Base-by-base conservation (phyloP, 495 filamentous ascomycete genomes). In the Aspergillus hancockii region DNA sequence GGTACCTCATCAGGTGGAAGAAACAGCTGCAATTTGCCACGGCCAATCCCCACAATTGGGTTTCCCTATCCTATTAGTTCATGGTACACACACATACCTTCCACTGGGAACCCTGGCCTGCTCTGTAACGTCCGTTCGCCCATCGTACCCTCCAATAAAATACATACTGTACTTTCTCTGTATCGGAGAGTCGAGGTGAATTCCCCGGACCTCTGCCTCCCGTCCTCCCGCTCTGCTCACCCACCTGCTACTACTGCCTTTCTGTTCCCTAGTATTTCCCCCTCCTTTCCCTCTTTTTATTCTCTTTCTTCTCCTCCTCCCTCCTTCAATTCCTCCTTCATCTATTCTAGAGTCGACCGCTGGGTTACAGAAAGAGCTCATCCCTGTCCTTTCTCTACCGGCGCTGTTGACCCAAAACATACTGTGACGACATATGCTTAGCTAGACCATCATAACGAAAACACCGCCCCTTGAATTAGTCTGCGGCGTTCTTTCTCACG, bases 181-280 rank as follows among this genome's bases (percentile, higher is more conserved):
- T 63, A 67, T 62, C 61, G 60, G 61, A 64, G 54, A 53, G 28
- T 54, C 58, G 18, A 55, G 23, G 28, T 62, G 52, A 65, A 67
- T 61, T 63, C 64, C 64, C 64, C 64, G 64, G 67, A 65, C 67
- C 67, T 68, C 68, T 69, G 67, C 62, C 64, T 69, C 57, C 66
- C 71, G 67, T 63, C 58, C 62, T 63, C 63, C 65, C 63, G 52
- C 65, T 54, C 59, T 47, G 19, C 43, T 23, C 13, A 10, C 56
- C 49, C 41, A 45, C 58, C 58, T 61, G 58, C 59, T 58, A 61
- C 58, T 61, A 50, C 34, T 52, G 60, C 49, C 63, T 61, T 64
- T 69, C 64, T 60, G 61, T 69, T 10, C 16, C 16, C 13, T 23
- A 63, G 62, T 66, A 61, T 55, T 58, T 62, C 47, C 57, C 56